A percentile compares a stretch with the other conserved stretches of the same genome.
Evolutionary conservation across 441 rosid genomes (phyloP).

Genomic region (Gossypium davidsonii): DNA sequence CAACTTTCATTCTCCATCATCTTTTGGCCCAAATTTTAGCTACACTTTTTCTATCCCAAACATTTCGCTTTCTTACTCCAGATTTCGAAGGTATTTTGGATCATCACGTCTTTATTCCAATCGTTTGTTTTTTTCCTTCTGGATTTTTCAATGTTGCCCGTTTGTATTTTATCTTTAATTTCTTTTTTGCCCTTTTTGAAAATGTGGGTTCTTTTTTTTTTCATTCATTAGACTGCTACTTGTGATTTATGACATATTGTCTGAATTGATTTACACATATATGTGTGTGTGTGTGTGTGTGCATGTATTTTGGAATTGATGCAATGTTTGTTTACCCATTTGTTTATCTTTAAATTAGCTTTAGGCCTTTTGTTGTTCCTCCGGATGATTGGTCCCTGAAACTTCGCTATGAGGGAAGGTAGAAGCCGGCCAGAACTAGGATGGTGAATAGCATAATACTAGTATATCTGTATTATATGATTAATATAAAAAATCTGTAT

Average conservation of each 20-base stretch:
- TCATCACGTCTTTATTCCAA: not conserved
- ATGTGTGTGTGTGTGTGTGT: no score
- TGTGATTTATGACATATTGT: not conserved
- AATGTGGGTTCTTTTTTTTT: not conserved
- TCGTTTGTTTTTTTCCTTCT: not conserved
- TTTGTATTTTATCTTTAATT: not conserved
- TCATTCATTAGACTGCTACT: not conserved
- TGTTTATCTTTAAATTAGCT: not conserved
- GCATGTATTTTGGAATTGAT: not conserved
- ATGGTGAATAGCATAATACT: not conserved
- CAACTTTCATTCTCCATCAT: conserved; percentile 26
- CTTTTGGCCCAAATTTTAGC: conserved; percentile 26
- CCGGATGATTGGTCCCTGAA: not conserved
- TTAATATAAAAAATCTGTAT: not conserved
- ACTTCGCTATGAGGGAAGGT: not conserved
- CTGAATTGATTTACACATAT: not conserved
- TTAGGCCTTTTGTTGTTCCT: not conserved
- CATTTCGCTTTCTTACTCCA: not conserved
- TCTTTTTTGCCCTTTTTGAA: not conserved
- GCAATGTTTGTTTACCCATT: not conserved
- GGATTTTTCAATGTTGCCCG: not conserved
- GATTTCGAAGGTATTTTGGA: conserved; percentile 5
- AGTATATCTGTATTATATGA: not conserved
- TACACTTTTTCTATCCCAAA: not conserved
- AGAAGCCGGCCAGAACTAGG: not conserved